A percentile compares a stretch with the other conserved stretches of the same genome.
Conservation (phyloP, 768 basidiomycete species). For the Mycena vitilis region DNA sequence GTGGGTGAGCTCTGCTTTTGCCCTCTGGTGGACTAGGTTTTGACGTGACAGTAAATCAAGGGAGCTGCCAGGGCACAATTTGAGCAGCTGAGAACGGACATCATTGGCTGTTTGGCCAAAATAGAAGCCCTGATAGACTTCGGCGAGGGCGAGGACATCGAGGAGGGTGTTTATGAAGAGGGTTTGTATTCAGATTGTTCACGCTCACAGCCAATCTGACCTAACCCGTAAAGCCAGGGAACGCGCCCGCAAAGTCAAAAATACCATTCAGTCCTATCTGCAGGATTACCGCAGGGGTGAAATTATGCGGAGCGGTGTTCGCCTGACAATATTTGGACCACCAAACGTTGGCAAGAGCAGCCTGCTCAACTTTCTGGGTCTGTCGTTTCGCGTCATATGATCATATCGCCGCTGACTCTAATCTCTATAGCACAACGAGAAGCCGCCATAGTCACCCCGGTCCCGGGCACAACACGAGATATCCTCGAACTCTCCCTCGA, state of each 20-base stretch:
- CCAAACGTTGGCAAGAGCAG: slow-evolving; percentile 97
- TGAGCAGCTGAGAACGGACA: slow-evolving; percentile 70
- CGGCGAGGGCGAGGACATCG: slow-evolving; percentile 91
- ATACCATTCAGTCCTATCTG: slow-evolving; percentile 66
- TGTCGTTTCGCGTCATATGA: slow-evolving; percentile 22
- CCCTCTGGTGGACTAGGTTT: slow-evolving; percentile 2
- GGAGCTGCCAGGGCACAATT: slow-evolving; percentile 71
- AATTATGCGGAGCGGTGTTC: slow-evolving; percentile 84
- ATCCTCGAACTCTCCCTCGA: slow-evolving; percentile 88
- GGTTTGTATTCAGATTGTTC: slow-evolving; percentile 56
- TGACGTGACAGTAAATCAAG: slow-evolving; percentile 50
- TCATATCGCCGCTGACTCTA: neutral
- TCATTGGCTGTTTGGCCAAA: slow-evolving; percentile 79
- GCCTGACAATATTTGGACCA: slow-evolving; percentile 89
- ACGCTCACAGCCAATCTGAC: neutral
- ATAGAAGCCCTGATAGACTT: slow-evolving; percentile 94
- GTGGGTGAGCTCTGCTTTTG: slow-evolving; percentile 55
- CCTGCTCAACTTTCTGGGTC: slow-evolving; percentile 86
- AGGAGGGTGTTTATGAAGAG: slow-evolving; percentile 80
- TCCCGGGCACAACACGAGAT: slow-evolving; percentile 92
- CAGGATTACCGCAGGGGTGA: slow-evolving; percentile 83
- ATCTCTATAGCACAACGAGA: slow-evolving; percentile 77
- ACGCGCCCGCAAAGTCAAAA: slow-evolving; percentile 61
- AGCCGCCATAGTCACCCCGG: slow-evolving; percentile 88
- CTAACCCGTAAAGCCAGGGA: slow-evolving; percentile 57